Base-by-base conservation (phyloP, 495 filamentous ascomycete genomes). In the Penicillium coffeae region DNA sequence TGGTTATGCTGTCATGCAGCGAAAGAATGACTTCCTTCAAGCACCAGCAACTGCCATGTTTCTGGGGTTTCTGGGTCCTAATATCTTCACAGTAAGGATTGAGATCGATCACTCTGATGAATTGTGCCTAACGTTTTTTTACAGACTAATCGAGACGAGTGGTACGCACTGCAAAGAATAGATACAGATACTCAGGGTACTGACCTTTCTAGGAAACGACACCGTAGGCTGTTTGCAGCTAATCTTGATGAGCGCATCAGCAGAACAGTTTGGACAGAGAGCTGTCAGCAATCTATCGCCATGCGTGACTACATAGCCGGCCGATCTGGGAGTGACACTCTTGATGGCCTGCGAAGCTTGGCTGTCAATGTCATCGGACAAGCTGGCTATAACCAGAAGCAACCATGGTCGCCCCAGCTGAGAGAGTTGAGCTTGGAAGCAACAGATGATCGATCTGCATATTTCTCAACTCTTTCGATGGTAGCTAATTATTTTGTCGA, bases 321-420 rank as follows among this genome's bases (percentile, higher is more conserved):
- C 0, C 45, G 59, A 37, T 59, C 65, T 1, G 56, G 55, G 0
- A 42, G 47, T 36, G 38, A 57, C 33, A 66, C 57, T 2, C 39
- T 70, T 3, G 40, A 40, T 9, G 59, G 60, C 1, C 47, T 69
- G 12, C 58, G 60, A 1, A 52, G 51, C 36, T 42, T 72, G 14
- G 66, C 72, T 16, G 66, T 74, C 53, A 70, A 75, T 49, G 70
- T 74, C 4, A 56, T 75, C 14, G 67, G 68, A 2, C 38, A 47
- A 42, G 64, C 69, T 13, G 69, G 64, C 12, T 74, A 69, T 50
- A 63, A 63, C 16, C 53, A 66, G 38, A 46, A 57, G 3, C 56
- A 64, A 38, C 22, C 60, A 0, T 75, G 66, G 58, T 38, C 55
- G n/a, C 48, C 59, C 13, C 38, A 50, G 44, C 14, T 54, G 18